phyloP scores from a whole-genome alignment of 208 protist species.

The Endotrypanum monterogeii region DNA sequence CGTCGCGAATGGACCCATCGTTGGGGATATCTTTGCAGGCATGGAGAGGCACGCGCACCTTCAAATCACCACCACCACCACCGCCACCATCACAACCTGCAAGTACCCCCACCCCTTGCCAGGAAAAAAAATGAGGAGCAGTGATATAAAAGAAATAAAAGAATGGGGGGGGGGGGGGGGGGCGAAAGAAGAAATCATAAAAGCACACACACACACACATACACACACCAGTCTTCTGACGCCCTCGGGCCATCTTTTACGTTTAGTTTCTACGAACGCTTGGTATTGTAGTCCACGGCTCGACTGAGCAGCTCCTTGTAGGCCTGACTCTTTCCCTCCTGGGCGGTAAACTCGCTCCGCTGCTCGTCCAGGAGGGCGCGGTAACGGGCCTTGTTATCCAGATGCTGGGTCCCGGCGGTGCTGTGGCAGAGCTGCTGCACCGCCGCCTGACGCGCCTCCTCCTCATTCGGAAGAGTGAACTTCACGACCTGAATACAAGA shows the following conservation, averaged over 20 bases:
- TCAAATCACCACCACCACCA: no score
- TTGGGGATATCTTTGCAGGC: no score
- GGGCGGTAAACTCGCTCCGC: conserved; percentile 38
- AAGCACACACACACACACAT: conserved; percentile 1
- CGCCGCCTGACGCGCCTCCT: conserved; percentile 57
- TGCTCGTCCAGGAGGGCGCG: conserved; percentile 48
- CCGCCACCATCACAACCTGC: no score
- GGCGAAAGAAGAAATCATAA: background rate
- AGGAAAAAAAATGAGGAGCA: no score
- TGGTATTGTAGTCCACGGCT: conserved; percentile 58
- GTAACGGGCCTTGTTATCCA: conserved; percentile 75
- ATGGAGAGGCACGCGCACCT: no score
- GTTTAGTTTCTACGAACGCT: conserved; percentile 17
- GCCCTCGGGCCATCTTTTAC: background rate
- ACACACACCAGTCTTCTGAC: background rate
- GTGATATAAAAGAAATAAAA: no score
- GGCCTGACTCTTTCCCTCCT: conserved; percentile 41
- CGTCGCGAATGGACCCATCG: no score
- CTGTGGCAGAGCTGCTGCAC: conserved; percentile 63
- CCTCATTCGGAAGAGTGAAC: conserved; percentile 59
- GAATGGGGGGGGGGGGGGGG: no score
- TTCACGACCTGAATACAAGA: conserved; percentile 63
- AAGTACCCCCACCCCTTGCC: no score
- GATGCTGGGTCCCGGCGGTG: conserved; percentile 40
- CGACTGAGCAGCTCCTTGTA: conserved; percentile 64